These are phyloP conservation scores for Triadica sebifera DNA, from an alignment of 345 rosid genomes.

Conservation along the genomic window DNA sequence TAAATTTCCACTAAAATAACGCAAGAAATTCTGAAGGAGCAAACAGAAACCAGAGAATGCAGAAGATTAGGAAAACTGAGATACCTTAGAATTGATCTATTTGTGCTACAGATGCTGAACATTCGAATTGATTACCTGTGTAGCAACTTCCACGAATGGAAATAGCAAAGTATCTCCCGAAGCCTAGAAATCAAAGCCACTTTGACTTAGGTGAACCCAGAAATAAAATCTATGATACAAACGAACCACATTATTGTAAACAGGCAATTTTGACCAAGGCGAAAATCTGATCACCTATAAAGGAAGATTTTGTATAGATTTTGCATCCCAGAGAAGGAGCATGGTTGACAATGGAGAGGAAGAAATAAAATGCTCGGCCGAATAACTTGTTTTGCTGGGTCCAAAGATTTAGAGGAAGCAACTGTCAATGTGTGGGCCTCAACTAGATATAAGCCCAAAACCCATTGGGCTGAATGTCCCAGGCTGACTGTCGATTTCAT, in stretches of 20 bases:
- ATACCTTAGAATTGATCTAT: not conserved
- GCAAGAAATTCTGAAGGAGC: not conserved
- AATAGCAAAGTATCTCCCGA: not conserved
- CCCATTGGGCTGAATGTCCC: no score
- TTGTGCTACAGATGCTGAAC: not conserved
- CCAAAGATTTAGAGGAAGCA: no score
- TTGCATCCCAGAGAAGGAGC: no score
- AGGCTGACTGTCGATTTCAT: no score
- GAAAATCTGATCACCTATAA: not conserved
- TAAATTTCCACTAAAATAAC: not conserved
- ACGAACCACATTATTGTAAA: not conserved
- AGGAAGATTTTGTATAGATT: no score
- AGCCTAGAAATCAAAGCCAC: not conserved
- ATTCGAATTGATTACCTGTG: not conserved
- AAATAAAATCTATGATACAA: not conserved
- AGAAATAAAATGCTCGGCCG: no score
- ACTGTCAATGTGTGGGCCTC: no score
- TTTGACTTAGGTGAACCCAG: not conserved
- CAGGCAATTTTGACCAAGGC: no score
- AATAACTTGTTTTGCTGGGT: no score
- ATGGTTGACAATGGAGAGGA: no score
- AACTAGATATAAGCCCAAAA: no score
- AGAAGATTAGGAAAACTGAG: not conserved
- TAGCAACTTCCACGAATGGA: not conserved
- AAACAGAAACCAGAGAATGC: not conserved